A percentile compares a stretch with the other conserved stretches of the same genome.
phyloP scores from a whole-genome alignment of 2,329 filamentous ascomycete species.

The Colletotrichum sojae region DNA sequence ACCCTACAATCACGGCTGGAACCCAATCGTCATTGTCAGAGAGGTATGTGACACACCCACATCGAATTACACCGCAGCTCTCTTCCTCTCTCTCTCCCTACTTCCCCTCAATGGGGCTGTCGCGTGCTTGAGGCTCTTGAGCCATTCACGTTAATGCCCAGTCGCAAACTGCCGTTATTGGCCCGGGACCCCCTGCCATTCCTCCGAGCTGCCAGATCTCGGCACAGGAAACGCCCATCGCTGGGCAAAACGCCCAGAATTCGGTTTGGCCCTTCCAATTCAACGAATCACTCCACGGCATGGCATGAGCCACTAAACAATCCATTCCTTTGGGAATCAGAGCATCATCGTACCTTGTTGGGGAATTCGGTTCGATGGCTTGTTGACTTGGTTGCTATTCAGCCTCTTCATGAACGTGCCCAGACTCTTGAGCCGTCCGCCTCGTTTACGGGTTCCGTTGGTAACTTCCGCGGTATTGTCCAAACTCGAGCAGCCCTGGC shows the following conservation, averaged over 20 bases:
- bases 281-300: neutral
- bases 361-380: neutral
- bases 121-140: slow-evolving; percentile 34
- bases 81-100: no score
- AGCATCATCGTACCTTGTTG: neutral
- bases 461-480: no score
- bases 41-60: neutral
- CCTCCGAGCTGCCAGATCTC: slow-evolving; percentile 30
- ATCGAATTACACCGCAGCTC: neutral
- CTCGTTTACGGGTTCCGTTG: neutral
- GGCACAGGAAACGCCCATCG: slow-evolving; percentile 22
- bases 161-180: slow-evolving; percentile 3
- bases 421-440: neutral
- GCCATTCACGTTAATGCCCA: slow-evolving; percentile 10
- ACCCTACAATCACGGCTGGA: slow-evolving; percentile 3
- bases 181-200: slow-evolving; percentile 23
- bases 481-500: neutral
- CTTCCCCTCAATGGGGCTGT: no score
- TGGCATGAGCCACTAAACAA: slow-evolving; percentile 17
- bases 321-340: neutral
- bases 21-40: slow-evolving; percentile 9
- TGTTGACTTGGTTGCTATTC: no score
- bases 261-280: slow-evolving; percentile 10
- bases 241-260: slow-evolving; percentile 34
- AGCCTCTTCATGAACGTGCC: no score